Conservation (phyloP, 768 basidiomycete genomes). For the Flagelloscypha sp. region DNA sequence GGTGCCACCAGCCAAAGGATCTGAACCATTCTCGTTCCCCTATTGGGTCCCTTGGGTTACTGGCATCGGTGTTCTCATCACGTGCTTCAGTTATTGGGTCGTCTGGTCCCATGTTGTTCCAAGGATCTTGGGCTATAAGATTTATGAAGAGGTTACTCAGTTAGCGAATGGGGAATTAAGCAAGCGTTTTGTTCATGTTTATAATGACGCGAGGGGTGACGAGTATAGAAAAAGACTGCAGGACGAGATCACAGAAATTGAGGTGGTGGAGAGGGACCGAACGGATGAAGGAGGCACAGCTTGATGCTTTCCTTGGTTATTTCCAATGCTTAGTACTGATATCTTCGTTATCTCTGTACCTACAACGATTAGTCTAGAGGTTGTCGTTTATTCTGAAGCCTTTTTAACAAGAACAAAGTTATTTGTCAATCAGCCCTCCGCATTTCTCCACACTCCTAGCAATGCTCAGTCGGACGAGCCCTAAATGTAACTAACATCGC, state of each 20-base stretch:
- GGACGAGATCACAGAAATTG: neutral
- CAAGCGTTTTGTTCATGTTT: conserved; percentile 1
- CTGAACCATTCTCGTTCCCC: conserved; percentile 4
- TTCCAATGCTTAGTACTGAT: too few species aligned
- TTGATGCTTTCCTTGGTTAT: too few species aligned
- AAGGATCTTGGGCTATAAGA: neutral
- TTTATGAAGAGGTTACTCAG: conserved; percentile 4
- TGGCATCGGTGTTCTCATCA: conserved; percentile 2
- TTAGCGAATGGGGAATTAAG: conserved; percentile 1
- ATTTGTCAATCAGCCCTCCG: too few species aligned
- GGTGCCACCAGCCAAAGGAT: conserved; percentile 25
- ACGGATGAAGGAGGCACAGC: too few species aligned
- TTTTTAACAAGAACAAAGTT: too few species aligned
- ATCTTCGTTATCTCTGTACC: too few species aligned
- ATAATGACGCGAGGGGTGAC: conserved; percentile 2
- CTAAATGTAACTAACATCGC: too few species aligned
- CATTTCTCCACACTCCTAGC: too few species aligned
- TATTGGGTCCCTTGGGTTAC: conserved; percentile 4
- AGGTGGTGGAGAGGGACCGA: too few species aligned
- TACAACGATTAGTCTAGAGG: too few species aligned
- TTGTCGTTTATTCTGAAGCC: too few species aligned
- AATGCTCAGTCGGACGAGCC: too few species aligned
- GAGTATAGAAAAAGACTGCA: conserved; percentile 1
- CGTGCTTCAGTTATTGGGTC: conserved; percentile 3
- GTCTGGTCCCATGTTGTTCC: conserved; percentile 4